Percentiles rank a stretch among this genome's conserved stretches.
Evolutionary conservation across 2,329 filamentous ascomycete species (phyloP).

Genomic region (Penicillium sp.): DNA sequence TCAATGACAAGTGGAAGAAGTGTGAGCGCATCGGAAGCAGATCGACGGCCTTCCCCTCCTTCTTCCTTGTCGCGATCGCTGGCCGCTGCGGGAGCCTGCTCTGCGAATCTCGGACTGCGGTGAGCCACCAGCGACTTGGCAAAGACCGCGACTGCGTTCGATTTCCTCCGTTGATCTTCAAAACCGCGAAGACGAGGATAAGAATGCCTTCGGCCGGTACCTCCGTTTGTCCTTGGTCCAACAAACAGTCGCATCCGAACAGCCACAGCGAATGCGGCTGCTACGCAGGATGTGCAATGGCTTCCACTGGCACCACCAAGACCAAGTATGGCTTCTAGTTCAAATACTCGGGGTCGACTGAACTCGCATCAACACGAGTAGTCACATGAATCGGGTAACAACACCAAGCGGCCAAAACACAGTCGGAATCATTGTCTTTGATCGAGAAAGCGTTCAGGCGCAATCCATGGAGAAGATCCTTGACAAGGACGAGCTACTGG

Average conservation of each 20-base stretch:
- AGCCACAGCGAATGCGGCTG: not conserved
- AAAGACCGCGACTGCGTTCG: not conserved
- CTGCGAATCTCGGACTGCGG: not conserved
- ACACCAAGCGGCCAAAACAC: not conserved
- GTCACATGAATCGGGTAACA: not conserved
- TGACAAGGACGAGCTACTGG: not conserved
- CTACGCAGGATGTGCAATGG: not conserved
- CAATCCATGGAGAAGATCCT: not conserved
- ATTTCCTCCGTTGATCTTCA: not conserved
- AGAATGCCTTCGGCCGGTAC: not conserved
- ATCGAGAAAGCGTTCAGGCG: not conserved
- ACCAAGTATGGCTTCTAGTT: not conserved
- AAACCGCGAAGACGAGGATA: not conserved
- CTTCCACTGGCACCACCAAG: not conserved
- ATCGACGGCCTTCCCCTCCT: not conserved
- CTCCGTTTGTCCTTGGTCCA: not conserved
- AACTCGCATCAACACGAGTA: not conserved
- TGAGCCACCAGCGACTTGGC: not conserved
- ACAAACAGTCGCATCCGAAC: not conserved
- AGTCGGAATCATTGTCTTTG: not conserved
- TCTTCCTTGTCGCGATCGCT: not conserved
- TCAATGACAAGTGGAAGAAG: not conserved
- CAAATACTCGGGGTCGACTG: not conserved
- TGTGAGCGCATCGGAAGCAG: not conserved
- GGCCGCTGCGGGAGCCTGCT: not conserved